These are phyloP conservation scores for Heterobasidion irregulare DNA, from an alignment of 1,284 basidiomycete species.

Conservation along the genomic window DNA sequence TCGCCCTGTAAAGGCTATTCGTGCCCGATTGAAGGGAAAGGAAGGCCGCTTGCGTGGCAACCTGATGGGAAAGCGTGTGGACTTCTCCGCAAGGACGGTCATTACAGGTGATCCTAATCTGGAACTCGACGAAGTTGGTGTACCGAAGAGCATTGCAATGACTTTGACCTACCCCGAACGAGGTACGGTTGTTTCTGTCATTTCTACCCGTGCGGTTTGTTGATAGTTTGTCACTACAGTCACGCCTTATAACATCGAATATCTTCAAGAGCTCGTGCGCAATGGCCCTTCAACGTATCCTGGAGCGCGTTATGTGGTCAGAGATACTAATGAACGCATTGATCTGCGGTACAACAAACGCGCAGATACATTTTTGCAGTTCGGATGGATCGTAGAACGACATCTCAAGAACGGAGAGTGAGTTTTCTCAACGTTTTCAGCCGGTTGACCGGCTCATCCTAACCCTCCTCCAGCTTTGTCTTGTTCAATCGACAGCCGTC, in stretches of 20 bases:
- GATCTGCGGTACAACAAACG: slow-evolving; percentile 96
- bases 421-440: slow-evolving; percentile 25
- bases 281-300: slow-evolving; percentile 96
- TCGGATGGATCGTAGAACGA: slow-evolving; percentile 98
- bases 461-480: slow-evolving; percentile 56
- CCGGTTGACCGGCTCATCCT: not conserved
- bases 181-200: slow-evolving; percentile 38
- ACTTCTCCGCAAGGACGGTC: slow-evolving; percentile 98
- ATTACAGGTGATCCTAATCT: slow-evolving; percentile 99
- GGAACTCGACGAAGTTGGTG: slow-evolving; percentile 95
- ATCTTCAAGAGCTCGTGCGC: slow-evolving; percentile 93
- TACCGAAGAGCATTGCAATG: slow-evolving; percentile 96
- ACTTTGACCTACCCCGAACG: slow-evolving; percentile 97
- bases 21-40: slow-evolving; percentile 97
- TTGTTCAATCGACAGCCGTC: slow-evolving; percentile 98
- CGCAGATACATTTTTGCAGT: slow-evolving; percentile 96
- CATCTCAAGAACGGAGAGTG: slow-evolving; percentile 97
- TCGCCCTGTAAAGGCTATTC: slow-evolving; percentile 96
- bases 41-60: slow-evolving; percentile 98
- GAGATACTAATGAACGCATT: slow-evolving; percentile 97
- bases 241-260: slow-evolving; percentile 95
- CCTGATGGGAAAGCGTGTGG: slow-evolving; percentile 99
- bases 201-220: not conserved
- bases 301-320: slow-evolving; percentile 94
- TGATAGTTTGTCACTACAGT: slow-evolving; percentile 38